Conservation (phyloP, 768 basidiomycete genomes). For the Suillus weaverae region DNA sequence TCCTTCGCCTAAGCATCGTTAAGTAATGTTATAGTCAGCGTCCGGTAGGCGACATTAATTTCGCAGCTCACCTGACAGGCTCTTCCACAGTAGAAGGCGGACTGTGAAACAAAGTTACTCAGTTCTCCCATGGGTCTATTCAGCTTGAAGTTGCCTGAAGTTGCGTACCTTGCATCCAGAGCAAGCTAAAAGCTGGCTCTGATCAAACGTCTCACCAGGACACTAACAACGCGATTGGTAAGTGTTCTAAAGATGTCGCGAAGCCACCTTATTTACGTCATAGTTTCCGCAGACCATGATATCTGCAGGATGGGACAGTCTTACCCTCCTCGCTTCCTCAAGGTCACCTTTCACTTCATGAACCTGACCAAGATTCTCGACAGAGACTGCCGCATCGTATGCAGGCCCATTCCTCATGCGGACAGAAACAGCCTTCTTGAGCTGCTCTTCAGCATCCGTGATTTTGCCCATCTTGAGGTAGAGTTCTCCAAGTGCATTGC, state of each 20-base stretch:
- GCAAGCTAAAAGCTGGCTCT: conserved; percentile 25
- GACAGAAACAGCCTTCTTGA: conserved; percentile 32
- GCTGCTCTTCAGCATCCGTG: conserved; percentile 38
- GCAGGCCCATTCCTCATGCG: conserved; percentile 22
- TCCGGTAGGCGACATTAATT: not conserved
- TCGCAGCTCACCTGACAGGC: conserved; percentile 24
- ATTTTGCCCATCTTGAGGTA: conserved; percentile 36
- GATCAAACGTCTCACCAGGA: conserved; percentile 18
- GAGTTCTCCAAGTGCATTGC: conserved; percentile 37
- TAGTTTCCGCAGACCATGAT: conserved; percentile 32
- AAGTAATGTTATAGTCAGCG: not conserved
- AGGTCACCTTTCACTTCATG: conserved; percentile 36
- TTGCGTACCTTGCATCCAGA: conserved; percentile 26
- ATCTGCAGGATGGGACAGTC: conserved; percentile 24
- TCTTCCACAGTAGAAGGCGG: conserved; percentile 26
- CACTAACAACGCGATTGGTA: conserved; percentile 21
- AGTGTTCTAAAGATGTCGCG: conserved; percentile 5
- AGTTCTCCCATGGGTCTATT: not conserved
- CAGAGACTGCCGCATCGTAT: conserved; percentile 36
- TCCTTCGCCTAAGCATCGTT: conserved; percentile 19
- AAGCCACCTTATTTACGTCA: conserved; percentile 19
- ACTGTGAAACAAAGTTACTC: conserved; percentile 10
- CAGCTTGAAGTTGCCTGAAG: not conserved
- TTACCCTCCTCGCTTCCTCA: conserved; percentile 30
- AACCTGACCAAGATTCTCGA: conserved; percentile 39